Evolutionary conservation across 345 rosid genomes (phyloP), one percentile per base, ranked within the genome.

Genomic region (Excoecaria agallocha): DNA sequence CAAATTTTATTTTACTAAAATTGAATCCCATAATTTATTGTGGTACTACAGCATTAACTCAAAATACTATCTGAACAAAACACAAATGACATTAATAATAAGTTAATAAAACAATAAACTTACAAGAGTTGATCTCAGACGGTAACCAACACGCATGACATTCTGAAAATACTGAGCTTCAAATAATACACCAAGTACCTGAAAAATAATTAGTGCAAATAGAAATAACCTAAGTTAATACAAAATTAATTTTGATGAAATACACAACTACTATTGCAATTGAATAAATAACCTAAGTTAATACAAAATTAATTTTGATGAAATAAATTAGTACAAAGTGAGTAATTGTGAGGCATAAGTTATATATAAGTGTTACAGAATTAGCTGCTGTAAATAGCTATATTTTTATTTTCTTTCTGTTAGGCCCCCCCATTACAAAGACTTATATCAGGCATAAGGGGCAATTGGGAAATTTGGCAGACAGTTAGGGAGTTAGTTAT

Each of bases 161-260:
- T 91, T 91, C 83, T 95, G 99, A 81, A 95, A 95, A 84, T 95
- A 95, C 66, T 95, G 99, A 77, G 97, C 99, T 89, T 95, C 99
- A 79, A 68, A 89, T 70, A 95, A 82, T 67, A 95, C 99, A 2
- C 99, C 99, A 73, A 91, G 71, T 24, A 87, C 92, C 99, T 95
- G 92, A 64, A 85, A 66, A 75, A 84, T 1, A 49, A 39, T 61
- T 72, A 52, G 15, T 56, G 65, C 48, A 55, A 51, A 74, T 74
- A 71, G 79, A 38, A 50, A 54, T 3, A n/a, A 17, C 37, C 67
- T 58, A 24, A 25, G n/a, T 16, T 10, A 45, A 43, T 54, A 68
- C n/a, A 48, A 13, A n/a, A 6, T 5, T 37, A 62, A 37, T 38
- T 38, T 62, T 43, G 17, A 43, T 20, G 61, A 35, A 66, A 60